Evolutionary conservation across 805 yeast genomes (phyloP), one percentile per base, ranked within the genome.

Genomic region (Lipomyces japonicus): DNA sequence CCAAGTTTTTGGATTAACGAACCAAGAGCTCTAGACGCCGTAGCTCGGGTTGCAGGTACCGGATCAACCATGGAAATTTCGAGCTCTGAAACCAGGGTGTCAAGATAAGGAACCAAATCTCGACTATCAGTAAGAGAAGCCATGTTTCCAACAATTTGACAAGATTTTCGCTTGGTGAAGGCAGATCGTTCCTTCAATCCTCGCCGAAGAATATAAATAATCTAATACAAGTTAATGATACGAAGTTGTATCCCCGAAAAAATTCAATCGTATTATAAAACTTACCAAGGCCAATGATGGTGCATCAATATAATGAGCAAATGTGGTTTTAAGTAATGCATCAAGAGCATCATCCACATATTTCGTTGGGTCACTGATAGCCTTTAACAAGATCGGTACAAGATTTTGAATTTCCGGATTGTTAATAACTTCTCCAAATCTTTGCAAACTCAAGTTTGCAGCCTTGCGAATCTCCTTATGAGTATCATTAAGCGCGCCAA

Each of bases 91-190:
- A 91, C 83, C 60, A 93, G 74, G 38, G 81, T 79, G 21, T 81
- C 77, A 62, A 93, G 72, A 69, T 93, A 93, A 23, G 96, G 97
- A 44, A 80, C 69, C 53, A 93, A 74, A 66, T 93, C 98, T 59
- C 78, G 80, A 16, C 87, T 75, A 62, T 91, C 97, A 16, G 95
- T 96, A 62, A 93, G 75, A 65, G 93, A 88, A 1, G 97, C 89
- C 97, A 93, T 93, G 65, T 93, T 93, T 56, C 99, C 99, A 26
- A 93, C 97, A 73, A 93, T 91, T 69, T 93, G 97, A 68, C 97
- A 90, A 0, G 97, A 91, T 67, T 88, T 88, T 66, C 86, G 80
- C 73, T 91, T 93, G 3, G 93, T 86, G 38, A 81, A 75, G 0
- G 97, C 97, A n/a, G 95, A 85, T 63, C 98, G 75, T 60, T 91